Conservation (phyloP, 2,329 filamentous ascomycete genomes). For the Epichloe typhina region DNA sequence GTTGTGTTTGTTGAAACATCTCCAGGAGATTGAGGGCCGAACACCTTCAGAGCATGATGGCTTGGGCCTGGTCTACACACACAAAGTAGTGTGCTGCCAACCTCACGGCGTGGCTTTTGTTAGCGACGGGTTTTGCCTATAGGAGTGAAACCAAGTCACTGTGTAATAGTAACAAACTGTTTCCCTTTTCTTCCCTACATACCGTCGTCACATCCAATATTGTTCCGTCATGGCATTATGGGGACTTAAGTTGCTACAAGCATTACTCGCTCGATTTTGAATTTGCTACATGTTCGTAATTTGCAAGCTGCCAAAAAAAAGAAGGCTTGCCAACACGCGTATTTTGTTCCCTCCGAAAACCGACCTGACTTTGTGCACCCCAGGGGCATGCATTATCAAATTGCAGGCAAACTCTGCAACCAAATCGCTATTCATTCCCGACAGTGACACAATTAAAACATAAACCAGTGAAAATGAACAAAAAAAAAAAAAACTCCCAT, state of each 20-base stretch:
- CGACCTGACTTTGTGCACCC: background rate
- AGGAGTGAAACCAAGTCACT: background rate
- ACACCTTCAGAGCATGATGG: too few relatives aligned
- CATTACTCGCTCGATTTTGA: background rate
- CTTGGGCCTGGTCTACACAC: too few relatives aligned
- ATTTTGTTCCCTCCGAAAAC: constrained; percentile 1
- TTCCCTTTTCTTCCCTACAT: background rate
- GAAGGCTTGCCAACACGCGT: background rate
- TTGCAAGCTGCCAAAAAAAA: background rate
- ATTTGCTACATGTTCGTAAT: background rate
- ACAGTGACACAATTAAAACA: constrained; percentile 1
- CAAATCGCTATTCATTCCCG: constrained; percentile 8
- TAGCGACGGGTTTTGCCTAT: too few relatives aligned
- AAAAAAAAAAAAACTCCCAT: constrained; percentile 11
- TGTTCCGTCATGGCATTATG: background rate
- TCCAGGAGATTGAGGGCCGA: too few relatives aligned
- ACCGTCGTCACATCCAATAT: background rate
- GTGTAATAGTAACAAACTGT: background rate
- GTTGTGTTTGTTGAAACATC: too few relatives aligned
- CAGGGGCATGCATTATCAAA: constrained; percentile 3
- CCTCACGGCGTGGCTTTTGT: too few relatives aligned
- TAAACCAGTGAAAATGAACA: background rate
- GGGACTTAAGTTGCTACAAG: background rate
- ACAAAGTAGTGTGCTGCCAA: too few relatives aligned
- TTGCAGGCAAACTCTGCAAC: constrained; percentile 4